Base-by-base conservation (phyloP, 2,329 filamentous ascomycete genomes). In the Cercospora zeina region DNA sequence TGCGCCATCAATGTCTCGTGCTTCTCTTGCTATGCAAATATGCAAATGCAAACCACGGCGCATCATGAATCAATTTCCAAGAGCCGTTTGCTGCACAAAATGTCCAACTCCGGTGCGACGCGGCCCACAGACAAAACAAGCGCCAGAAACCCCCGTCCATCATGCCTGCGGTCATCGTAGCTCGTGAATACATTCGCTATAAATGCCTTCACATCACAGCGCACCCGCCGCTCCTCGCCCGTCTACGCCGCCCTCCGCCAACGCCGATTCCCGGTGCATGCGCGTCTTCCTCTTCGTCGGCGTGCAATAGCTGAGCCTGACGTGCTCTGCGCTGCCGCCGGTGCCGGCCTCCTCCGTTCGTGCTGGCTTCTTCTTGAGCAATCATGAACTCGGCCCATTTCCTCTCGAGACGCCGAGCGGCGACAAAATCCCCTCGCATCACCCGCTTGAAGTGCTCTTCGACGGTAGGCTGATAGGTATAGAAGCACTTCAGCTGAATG, bases 341-440 rank as follows among this genome's bases (percentile, higher is more conserved):
- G 58, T 92, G 82, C 2, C 83, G 80, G 5, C 89, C 87, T 1
- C 82, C 83, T 1, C 88, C 91, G 1, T 79, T 81, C 2, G 84
- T 84, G 2, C 88, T 89, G 0, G 89, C 90, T 74, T 97, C 93
- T 75, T 96, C 91, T 55, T 85, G 90, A 14, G 90, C 87, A 78
- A 96, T 90, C 92, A 97, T 97, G 75, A 91, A 96, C 59, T 96
- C 89, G 0, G 89, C 89, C 93, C 93, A 97, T 74, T 93, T 96
- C 66, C 87, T 83, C 79, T 96, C 93, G 19, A 97, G 81, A n/a
- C 90, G 82, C 37, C 82, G 83, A 0, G 95, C 95, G 1, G 89
- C 83, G 0, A 82, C 80, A 62, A 91, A 83, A 65, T 96, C 90
- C 6, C 91, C 91, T 4, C 85, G 82, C 56, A 96, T 76, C 0